phyloP scores from a whole-genome alignment of 805 yeast genomes.

The Nakazawaea peltata region DNA sequence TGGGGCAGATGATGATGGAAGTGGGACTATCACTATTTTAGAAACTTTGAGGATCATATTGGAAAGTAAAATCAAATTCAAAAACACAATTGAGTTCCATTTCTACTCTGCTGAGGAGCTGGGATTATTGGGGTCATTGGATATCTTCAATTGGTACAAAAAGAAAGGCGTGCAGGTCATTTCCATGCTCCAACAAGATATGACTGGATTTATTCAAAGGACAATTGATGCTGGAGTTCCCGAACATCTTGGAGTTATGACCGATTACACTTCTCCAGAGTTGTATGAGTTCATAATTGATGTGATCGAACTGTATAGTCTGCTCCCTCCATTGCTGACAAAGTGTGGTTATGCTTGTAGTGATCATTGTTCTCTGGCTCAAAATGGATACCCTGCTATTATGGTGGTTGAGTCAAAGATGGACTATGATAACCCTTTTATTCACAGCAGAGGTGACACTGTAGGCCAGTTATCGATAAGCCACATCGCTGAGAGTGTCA shows the following conservation, averaged over 20 bases:
- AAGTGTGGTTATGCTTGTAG: slow-evolving; percentile 89
- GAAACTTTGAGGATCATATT: slow-evolving; percentile 66
- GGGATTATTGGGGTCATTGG: slow-evolving; percentile 81
- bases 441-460: slow-evolving; percentile 77
- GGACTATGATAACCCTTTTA: slow-evolving; percentile 53
- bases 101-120: slow-evolving; percentile 95
- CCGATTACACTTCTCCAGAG: slow-evolving; percentile 51
- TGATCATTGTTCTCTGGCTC: slow-evolving; percentile 82
- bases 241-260: slow-evolving; percentile 74
- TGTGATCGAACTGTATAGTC: slow-evolving; percentile 53
- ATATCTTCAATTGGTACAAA: slow-evolving; percentile 54
- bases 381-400: slow-evolving; percentile 77
- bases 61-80: slow-evolving; percentile 12
- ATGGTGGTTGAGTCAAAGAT: slow-evolving; percentile 76
- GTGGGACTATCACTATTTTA: slow-evolving; percentile 73
- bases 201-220: slow-evolving; percentile 72
- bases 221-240: slow-evolving; percentile 40
- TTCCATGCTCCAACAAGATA: slow-evolving; percentile 90
- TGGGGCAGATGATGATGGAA: slow-evolving; percentile 94
- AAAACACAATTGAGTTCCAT: slow-evolving; percentile 83
- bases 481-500: slow-evolving; percentile 77
- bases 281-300: slow-evolving; percentile 56
- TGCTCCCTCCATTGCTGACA: slow-evolving; percentile 66
- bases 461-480: slow-evolving; percentile 69
- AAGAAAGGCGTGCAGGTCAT: slow-evolving; percentile 43